phyloP scores from a whole-genome alignment of 2,329 filamentous ascomycete genomes.

The Cordyceps militaris region DNA sequence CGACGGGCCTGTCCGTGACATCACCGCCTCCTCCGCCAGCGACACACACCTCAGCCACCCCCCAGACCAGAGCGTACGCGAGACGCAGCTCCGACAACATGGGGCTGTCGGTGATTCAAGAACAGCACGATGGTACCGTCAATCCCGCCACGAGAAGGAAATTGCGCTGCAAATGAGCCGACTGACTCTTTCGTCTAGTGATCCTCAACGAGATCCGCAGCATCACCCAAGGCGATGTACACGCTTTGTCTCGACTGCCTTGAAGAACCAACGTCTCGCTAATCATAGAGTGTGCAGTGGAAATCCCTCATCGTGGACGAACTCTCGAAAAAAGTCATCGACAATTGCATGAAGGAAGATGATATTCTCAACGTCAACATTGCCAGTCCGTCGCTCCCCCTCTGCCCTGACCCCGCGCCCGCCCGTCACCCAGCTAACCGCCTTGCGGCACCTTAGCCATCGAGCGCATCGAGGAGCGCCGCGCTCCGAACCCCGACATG shows the following conservation, averaged over 20 bases:
- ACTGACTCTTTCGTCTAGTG: slow-evolving; percentile 22
- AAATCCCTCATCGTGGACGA: slow-evolving; percentile 92
- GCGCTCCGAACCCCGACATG: slow-evolving; percentile 78
- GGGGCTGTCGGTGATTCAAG: slow-evolving; percentile 76
- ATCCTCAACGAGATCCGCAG: slow-evolving; percentile 53
- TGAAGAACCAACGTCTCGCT: slow-evolving; percentile 4
- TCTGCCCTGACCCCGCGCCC: neutral
- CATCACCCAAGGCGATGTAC: slow-evolving; percentile 75
- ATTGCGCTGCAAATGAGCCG: neutral
- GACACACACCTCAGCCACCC: neutral
- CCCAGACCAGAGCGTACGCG: neutral
- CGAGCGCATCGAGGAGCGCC: slow-evolving; percentile 82
- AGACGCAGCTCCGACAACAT: slow-evolving; percentile 47
- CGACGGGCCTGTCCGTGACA: slow-evolving; percentile 9
- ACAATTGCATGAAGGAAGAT: slow-evolving; percentile 90
- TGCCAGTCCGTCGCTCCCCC: slow-evolving; percentile 59
- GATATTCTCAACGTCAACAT: slow-evolving; percentile 96
- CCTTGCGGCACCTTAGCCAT: slow-evolving; percentile 60
- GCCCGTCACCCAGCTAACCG: slow-evolving; percentile 15
- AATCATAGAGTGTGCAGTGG: slow-evolving; percentile 56
- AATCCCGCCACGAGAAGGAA: neutral
- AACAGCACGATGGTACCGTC: slow-evolving; percentile 54
- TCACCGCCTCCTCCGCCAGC: neutral
- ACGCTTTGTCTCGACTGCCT: slow-evolving; percentile 20
- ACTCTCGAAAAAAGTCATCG: slow-evolving; percentile 73